phyloP scores from a whole-genome alignment of 176 grass and related monocot species.

The Oryza australiensis region DNA sequence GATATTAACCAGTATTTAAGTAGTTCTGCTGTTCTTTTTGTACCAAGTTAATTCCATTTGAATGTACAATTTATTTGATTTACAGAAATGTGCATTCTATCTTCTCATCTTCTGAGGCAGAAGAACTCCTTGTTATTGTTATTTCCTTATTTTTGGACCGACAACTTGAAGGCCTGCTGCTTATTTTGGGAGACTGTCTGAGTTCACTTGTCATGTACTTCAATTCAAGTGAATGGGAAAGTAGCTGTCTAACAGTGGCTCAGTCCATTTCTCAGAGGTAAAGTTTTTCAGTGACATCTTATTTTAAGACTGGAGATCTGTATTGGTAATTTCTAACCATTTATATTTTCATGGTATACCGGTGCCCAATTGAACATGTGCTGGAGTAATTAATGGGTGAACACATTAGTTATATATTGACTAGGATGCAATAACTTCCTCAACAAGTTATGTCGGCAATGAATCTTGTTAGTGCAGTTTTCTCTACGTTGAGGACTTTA shows the following conservation, averaged over 20 bases:
- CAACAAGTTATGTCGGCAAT: background rate
- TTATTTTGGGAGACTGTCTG: conserved; percentile 65
- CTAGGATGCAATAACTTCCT: conserved; percentile 4
- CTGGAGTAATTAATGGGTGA: conserved; percentile 8
- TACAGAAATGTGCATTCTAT: conserved; percentile 59
- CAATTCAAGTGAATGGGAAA: conserved; percentile 65
- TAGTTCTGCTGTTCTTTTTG: background rate
- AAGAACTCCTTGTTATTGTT: conserved; percentile 71
- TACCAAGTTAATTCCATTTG: background rate
- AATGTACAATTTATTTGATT: conserved; percentile 31
- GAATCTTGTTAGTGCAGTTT: conserved; percentile 8
- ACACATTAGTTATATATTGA: conserved; percentile 3
- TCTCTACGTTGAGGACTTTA: background rate
- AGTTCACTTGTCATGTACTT: conserved; percentile 70
- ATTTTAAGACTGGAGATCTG: background rate
- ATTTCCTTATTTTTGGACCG: conserved; percentile 75
- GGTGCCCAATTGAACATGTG: background rate
- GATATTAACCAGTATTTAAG: conserved; percentile 6
- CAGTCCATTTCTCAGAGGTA: conserved; percentile 66
- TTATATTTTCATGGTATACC: background rate
- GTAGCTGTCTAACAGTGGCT: conserved; percentile 57
- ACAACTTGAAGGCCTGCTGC: conserved; percentile 57
- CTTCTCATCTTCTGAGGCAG: conserved; percentile 69
- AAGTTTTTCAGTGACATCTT: background rate
- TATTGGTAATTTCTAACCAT: conserved; percentile 3